Base-by-base conservation (phyloP, 306 rosid species). In the Myrica gale region DNA sequence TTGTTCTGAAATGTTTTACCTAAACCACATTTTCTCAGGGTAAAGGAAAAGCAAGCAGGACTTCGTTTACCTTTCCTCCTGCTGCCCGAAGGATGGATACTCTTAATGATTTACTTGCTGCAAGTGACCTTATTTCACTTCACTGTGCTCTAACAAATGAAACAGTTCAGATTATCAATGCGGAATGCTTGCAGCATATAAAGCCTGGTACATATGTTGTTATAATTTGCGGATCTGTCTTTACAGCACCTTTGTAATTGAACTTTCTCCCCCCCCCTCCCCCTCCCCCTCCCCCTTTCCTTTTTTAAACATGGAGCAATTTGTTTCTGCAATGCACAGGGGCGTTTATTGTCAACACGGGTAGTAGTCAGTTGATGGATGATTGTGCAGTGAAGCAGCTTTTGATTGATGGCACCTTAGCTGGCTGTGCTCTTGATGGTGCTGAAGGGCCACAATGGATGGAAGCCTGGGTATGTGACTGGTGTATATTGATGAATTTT, bases 391-490 rank as follows among this genome's bases (percentile, higher is more conserved):
- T 96, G 76, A 96, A 96, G 88, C 98, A 96, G 86, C 97, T 96
- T 68, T 78, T 96, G 81, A 96, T 96, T 84, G 99, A 96, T 79
- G 99, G 90, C 87, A 90, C 96, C 84, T 76, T 96, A 79, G 99
- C 97, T 75, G 99, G 99, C 62, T 89, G 96, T 89, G 99, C 99
- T 75, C 90, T 96, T 76, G 99, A 96, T 81, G 99, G 99, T 50
- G 99, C 97, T 45, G 99, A 96, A 85, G 99, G 99, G 63, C 98
- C 98, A 41, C 99, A 96, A 76, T 96, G 99, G 99, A 96, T 96
- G 99, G 99, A 96, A 90, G 98, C 99, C 86, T 96, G 99, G 99
- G 99, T 96, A 88, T 56, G 85, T 73, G 79, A 72, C 69, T 82
- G 73, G 60, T 57, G 62, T 52, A 21, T 10, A 20, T 62, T 75